These are phyloP conservation scores for Aphanomyces stellatus DNA, from an alignment of 352 stramenopile genomes.

Conservation along the genomic window DNA sequence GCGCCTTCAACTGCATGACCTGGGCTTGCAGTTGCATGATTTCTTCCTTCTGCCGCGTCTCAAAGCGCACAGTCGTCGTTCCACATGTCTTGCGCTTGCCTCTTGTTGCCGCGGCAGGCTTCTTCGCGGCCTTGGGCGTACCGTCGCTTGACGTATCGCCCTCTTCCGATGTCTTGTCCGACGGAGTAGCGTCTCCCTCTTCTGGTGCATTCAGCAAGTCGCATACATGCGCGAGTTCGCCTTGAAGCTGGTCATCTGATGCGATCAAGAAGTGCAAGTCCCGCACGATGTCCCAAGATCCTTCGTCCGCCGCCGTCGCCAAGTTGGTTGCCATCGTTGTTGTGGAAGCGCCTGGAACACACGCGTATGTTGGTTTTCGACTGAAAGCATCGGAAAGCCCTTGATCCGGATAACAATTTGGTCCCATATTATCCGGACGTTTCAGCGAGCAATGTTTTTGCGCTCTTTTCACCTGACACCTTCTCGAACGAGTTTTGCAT, in stretches of 20 bases:
- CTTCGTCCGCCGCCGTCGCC: not conserved
- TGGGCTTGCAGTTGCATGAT: not conserved
- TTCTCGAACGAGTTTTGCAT: too few species aligned
- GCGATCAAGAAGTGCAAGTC: constrained; percentile 16
- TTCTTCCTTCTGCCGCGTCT: constrained; percentile 6
- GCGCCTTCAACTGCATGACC: not conserved
- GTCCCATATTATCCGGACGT: too few species aligned
- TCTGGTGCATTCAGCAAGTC: not conserved
- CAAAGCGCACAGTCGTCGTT: constrained; percentile 2
- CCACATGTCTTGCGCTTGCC: constrained; percentile 1
- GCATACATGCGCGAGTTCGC: not conserved
- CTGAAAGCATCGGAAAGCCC: too few species aligned
- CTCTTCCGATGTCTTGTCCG: constrained; percentile 1
- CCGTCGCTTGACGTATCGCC: too few species aligned
- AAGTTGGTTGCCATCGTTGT: not conserved
- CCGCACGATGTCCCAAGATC: not conserved
- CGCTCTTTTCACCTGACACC: too few species aligned
- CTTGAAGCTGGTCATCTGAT: not conserved
- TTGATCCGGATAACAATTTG: too few species aligned
- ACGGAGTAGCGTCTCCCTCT: not conserved
- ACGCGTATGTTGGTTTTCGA: too few species aligned
- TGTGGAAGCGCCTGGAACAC: not conserved
- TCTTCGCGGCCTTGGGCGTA: not conserved
- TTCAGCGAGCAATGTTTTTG: too few species aligned
- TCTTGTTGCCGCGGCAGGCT: not conserved